These are phyloP conservation scores for Diaporthe nobilis DNA, from an alignment of 2,329 filamentous ascomycete species.

Conservation along the genomic window DNA sequence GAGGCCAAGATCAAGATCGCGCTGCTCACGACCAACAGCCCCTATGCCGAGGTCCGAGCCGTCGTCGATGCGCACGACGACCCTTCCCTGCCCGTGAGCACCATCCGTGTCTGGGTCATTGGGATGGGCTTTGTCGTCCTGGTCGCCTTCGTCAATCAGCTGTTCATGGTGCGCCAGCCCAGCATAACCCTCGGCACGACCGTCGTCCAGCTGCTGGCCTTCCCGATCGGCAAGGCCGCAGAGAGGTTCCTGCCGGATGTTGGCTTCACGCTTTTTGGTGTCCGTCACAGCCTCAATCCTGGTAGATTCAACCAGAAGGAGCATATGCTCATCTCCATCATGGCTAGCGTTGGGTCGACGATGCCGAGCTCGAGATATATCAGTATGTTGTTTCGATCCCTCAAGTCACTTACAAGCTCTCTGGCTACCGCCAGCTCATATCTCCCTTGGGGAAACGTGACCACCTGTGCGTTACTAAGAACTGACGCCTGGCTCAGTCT, in stretches of 20 bases:
- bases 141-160: constrained; percentile 67
- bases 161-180: constrained; percentile 71
- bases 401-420: background rate
- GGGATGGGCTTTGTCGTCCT: constrained; percentile 65
- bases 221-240: constrained; percentile 66
- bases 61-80: constrained; percentile 71
- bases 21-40: constrained; percentile 67
- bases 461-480: background rate
- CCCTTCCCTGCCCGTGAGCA: constrained; percentile 63
- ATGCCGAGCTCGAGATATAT: constrained; percentile 61
- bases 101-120: constrained; percentile 68
- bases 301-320: constrained; percentile 72
- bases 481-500: constrained; percentile 30
- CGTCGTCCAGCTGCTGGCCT: constrained; percentile 70
- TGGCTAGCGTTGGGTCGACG: constrained; percentile 68
- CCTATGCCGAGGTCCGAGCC: constrained; percentile 70
- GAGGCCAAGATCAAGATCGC: constrained; percentile 70
- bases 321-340: constrained; percentile 71
- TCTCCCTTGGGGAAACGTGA: background rate
- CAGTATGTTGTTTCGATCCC: constrained; percentile 61
- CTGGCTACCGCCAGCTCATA: background rate
- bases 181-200: constrained; percentile 67
- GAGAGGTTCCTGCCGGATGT: constrained; percentile 66
- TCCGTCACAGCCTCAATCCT: constrained; percentile 67
- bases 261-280: constrained; percentile 63